Base-by-base conservation (phyloP, 306 rosid genomes). In the Prunus salicina region DNA sequence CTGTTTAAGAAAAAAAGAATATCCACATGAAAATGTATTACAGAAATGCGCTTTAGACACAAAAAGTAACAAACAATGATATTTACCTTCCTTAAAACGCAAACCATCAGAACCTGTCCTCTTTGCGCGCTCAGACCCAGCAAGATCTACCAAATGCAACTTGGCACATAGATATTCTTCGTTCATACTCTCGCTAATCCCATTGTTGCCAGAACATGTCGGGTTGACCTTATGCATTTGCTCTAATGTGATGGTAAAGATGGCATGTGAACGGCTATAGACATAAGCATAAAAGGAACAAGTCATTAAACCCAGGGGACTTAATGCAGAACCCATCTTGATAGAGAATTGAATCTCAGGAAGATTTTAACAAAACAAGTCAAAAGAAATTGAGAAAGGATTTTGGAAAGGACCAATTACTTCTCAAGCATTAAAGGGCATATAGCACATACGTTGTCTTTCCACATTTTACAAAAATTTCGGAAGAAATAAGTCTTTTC, bases 71-170 rank as follows among this genome's bases (percentile, higher is more conserved):
- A 67, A 11, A 60, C 5, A 71, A 69, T 43, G 47, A 74, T 27
- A 76, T 72, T 81, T 64, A 93, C 99, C 99, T 96, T 96, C 99
- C 84, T 91, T 96, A 73, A 96, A 93, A 76, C 99, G 99, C 79
- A 93, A 46, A 78, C 99, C 99, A 82, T 96, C 98, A 71, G 99
- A 96, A 46, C 99, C 99, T 28, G 99, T 96, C 90, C 99, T 87
- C 80, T 96, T 96, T 75, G 99, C 99, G 78, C 99, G 88, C 79
- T 96, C 99, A 45, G 99, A 96, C 85, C 99, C 99, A 72, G 99
- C 99, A 78, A 96, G 97, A 91, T 96, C 99, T 30, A 96, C 99
- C 67, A 96, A 82, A 83, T 96, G 99, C 89, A 96, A 89, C 77
- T 96, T 96, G 41, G 99, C 99, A 51, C 96, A 91, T 72, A 96